Evolutionary conservation across 73 alveolate genomes (phyloP).

Genomic region (Paramecium pentaurelia): DNA sequence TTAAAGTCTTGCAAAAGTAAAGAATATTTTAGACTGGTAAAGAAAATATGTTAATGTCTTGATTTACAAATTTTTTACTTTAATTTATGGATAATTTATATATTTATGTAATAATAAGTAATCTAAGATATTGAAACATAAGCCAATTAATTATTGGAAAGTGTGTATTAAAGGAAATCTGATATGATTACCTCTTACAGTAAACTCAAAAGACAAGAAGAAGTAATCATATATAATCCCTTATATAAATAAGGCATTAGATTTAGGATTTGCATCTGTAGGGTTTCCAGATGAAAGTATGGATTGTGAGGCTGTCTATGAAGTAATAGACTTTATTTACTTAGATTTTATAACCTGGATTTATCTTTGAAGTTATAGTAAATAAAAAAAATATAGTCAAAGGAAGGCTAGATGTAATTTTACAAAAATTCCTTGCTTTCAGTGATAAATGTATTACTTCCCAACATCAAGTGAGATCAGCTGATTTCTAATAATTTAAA

Average conservation of each 20-base stretch:
- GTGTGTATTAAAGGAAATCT: neutral
- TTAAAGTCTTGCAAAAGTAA: neutral
- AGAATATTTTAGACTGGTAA: neutral
- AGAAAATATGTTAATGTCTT: neutral
- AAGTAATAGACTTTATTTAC: neutral
- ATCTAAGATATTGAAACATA: conserved; percentile 12
- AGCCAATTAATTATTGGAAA: neutral
- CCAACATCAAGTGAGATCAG: neutral
- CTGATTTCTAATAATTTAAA: neutral
- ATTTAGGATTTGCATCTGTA: conserved; percentile 41
- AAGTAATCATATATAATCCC: conserved; percentile 4
- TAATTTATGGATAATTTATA: conserved; percentile 22
- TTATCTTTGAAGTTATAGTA: conserved; percentile 31
- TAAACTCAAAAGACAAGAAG: neutral
- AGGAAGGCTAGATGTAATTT: neutral
- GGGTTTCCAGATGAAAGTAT: conserved; percentile 45
- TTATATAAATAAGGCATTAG: conserved; percentile 20
- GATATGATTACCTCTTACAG: neutral
- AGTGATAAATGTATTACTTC: conserved; percentile 1
- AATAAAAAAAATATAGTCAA: neutral
- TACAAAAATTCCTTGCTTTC: conserved; percentile 7
- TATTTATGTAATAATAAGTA: neutral
- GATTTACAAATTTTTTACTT: neutral
- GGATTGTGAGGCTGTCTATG: neutral
- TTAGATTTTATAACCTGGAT: conserved; percentile 29